Percentiles rank a stretch among this genome's conserved stretches.
Conservation (phyloP, 768 basidiomycete species). For the Leccinum arenicola region DNA sequence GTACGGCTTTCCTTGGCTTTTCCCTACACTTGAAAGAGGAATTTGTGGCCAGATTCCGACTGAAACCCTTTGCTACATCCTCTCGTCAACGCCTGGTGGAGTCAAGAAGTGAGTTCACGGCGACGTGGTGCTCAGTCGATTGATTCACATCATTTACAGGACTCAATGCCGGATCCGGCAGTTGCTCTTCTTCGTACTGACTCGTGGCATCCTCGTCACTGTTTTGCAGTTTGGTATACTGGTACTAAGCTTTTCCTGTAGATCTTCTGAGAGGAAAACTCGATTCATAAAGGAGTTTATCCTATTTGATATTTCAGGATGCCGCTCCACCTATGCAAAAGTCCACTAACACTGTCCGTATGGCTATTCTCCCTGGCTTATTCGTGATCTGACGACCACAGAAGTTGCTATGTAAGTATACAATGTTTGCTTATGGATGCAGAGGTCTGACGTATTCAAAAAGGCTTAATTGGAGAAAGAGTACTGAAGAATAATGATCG, state of each 20-base stretch:
- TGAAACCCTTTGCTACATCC: conserved; percentile 8
- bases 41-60: conserved; percentile 7
- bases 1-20: background rate
- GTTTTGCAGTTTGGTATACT: conserved; percentile 9
- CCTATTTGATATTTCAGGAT: conserved; percentile 1
- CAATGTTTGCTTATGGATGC: background rate
- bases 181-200: conserved; percentile 12
- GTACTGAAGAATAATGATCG: background rate
- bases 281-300: background rate
- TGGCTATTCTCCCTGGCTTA: background rate
- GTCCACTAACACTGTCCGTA: conserved; percentile 3
- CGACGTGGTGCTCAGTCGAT: background rate
- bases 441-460: background rate
- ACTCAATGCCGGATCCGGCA: conserved; percentile 4
- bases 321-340: conserved; percentile 9
- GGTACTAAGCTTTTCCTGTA: background rate
- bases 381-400: background rate
- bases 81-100: conserved; percentile 6
- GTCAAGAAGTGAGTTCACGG: conserved; percentile 3
- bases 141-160: background rate
- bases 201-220: conserved; percentile 15
- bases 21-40: conserved; percentile 4
- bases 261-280: background rate
- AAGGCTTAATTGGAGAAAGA: background rate
- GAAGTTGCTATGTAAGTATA: conserved; percentile 11